Evolutionary conservation across 106 monocot species (phyloP), one percentile per base, ranked within the genome.

Genomic region (Iris macrosiphon): DNA sequence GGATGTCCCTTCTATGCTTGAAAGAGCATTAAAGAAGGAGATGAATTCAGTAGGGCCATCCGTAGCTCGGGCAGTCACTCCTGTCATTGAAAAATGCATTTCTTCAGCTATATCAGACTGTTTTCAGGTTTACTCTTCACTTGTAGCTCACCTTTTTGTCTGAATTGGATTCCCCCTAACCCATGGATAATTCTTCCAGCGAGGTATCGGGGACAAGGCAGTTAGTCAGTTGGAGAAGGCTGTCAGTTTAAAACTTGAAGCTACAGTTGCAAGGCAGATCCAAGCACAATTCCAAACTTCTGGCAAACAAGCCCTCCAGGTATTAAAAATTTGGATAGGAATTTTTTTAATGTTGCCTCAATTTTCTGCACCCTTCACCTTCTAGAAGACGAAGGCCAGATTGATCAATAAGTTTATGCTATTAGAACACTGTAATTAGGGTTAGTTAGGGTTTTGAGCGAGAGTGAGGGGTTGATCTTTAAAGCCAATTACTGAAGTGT

Each of bases 301-400:
- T 48, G 90, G 83, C 52, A 98, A 80, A 63, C 89, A 90, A 73
- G 75, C 75, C 50, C 77, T 91, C 61, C 90, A 98, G 90, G 96
- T 98, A 65, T 52, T 21, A 13, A 21, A 33, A 16, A 34, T 6
- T 18, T 45, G 10, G 19, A n/a, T n/a, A n/a, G n/a, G n/a, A n/a
- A n/a, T n/a, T n/a, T n/a, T n/a, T n/a, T n/a, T n/a, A n/a, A n/a
- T n/a, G n/a, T n/a, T n/a, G n/a, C n/a, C n/a, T n/a, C n/a, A n/a
- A n/a, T n/a, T n/a, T n/a, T n/a, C n/a, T n/a, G n/a, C n/a, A n/a
- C n/a, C n/a, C n/a, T n/a, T n/a, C n/a, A n/a, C n/a, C n/a, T n/a
- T n/a, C n/a, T n/a, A n/a, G n/a, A n/a, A n/a, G n/a, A n/a, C n/a
- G n/a, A n/a, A n/a, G n/a, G n/a, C n/a, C n/a, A n/a, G n/a, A n/a